These are phyloP conservation scores for Aspergillus wentii DNA, from an alignment of 495 filamentous ascomycete species.

Conservation along the genomic window DNA sequence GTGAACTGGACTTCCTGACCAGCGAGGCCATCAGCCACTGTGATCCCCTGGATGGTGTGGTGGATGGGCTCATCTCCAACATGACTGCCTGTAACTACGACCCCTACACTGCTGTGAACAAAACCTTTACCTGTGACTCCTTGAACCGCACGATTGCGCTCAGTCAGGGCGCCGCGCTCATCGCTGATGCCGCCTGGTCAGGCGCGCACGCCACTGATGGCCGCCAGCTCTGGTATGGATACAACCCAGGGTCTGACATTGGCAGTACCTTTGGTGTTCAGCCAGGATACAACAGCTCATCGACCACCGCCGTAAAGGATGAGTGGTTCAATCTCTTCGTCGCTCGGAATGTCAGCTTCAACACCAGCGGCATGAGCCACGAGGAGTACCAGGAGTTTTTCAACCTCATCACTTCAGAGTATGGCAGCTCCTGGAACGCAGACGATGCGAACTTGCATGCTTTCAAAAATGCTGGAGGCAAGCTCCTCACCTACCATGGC, in stretches of 20 bases:
- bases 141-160: neutral
- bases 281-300: neutral
- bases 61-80: slow-evolving; percentile 53
- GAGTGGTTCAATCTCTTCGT: slow-evolving; percentile 2
- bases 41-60: slow-evolving; percentile 51
- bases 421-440: neutral
- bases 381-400: neutral
- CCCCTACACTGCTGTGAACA: slow-evolving; percentile 42
- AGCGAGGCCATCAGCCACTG: slow-evolving; percentile 34
- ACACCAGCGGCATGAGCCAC: neutral
- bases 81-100: slow-evolving; percentile 48
- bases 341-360: neutral
- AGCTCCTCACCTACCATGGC: no score
- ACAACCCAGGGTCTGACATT: slow-evolving; percentile 2
- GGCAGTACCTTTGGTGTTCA: neutral
- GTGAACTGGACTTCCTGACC: slow-evolving; percentile 40
- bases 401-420: neutral
- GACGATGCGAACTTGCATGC: slow-evolving; percentile 1
- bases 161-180: no score
- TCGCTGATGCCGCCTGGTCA: slow-evolving; percentile 10
- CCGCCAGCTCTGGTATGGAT: slow-evolving; percentile 13
- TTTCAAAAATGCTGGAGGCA: no score
- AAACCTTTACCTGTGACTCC: slow-evolving; percentile 30
- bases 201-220: slow-evolving; percentile 5
- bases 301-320: neutral